These are phyloP conservation scores for Termitomyces heimii DNA, from an alignment of 768 basidiomycete species.

Conservation along the genomic window DNA sequence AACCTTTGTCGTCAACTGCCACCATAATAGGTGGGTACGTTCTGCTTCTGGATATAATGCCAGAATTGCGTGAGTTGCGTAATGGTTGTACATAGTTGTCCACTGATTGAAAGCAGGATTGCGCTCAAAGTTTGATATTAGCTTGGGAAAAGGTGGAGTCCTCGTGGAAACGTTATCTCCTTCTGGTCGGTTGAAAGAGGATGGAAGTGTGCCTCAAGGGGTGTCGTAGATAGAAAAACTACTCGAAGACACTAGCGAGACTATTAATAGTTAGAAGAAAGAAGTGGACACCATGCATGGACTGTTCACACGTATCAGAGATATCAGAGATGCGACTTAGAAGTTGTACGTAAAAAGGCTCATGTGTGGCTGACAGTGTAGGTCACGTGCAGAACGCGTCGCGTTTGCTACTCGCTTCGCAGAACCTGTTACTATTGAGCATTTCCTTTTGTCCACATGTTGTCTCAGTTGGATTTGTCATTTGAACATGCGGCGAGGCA, in stretches of 20 bases:
- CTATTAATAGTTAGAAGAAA: background rate
- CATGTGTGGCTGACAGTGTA: background rate
- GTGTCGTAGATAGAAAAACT: too few relatives aligned
- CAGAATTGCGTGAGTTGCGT: background rate
- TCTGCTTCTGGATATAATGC: background rate
- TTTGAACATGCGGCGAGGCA: background rate
- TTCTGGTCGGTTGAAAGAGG: background rate
- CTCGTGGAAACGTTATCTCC: background rate
- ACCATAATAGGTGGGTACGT: background rate
- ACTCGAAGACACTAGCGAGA: background rate
- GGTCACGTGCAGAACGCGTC: background rate
- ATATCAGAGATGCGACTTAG: too few relatives aligned
- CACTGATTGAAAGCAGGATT: background rate
- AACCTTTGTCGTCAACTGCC: background rate
- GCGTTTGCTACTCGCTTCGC: background rate
- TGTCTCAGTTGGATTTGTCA: background rate
- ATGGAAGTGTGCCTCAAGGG: too few relatives aligned
- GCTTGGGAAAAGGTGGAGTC: background rate
- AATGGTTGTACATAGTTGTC: background rate
- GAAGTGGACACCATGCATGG: background rate
- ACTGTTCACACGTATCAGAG: background rate
- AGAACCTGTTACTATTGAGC: background rate
- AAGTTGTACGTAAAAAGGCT: too few relatives aligned
- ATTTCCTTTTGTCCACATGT: background rate
- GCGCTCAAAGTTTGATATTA: background rate